Base-by-base conservation (phyloP, 2,329 filamentous ascomycete species). In the Ceratocystis cacaofunesta region DNA sequence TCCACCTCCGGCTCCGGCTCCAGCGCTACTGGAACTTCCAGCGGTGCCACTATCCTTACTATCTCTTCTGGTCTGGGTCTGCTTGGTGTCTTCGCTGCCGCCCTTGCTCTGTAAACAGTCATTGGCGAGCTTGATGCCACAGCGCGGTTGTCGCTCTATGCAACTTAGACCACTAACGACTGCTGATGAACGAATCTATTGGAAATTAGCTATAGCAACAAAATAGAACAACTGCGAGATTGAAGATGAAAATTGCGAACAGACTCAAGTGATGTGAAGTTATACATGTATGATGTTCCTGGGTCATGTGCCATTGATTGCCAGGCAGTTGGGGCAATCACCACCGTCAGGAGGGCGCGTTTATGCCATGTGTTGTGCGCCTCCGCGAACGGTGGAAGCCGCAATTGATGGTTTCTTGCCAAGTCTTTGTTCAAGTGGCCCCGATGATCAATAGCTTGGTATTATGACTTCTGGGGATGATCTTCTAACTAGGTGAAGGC, bases 51-150 rank as follows among this genome's bases (percentile, higher is more conserved):
- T 36, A 36, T 36, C 32, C 32, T 79, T 48, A 72, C 74, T 61
- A 72, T 75, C 41, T 75, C 77, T 46, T 76, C 78, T 28, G 76
- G 75, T 6, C 61, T 76, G 25, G 78, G 77, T 44, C 63, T 82
- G 19, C 68, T 81, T 64, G 81, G 79, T 69, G 72, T 82, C 66
- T 28, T 79, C 28, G 80, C 76, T 69, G 81, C 79, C 66, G 69
- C 82, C 68, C 69, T 82, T 65, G 78, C 78, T 70, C 71, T 83
- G 71, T 84, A 80, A 77, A 41, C 10, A 58, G 28, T 17, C 32
- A n/a, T 6, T 4, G 17, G 28, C 12, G 7, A 41, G 36, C 52
- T 12, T 15, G 7, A 32, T 17, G 32, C 19, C 2, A 36, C 28
- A 30, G 28, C 25, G 52, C 17, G n/a, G 52, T 32, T 58, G 28